Evolutionary conservation across 2,329 filamentous ascomycete genomes (phyloP).

Genomic region (Fusarium buxicola): DNA sequence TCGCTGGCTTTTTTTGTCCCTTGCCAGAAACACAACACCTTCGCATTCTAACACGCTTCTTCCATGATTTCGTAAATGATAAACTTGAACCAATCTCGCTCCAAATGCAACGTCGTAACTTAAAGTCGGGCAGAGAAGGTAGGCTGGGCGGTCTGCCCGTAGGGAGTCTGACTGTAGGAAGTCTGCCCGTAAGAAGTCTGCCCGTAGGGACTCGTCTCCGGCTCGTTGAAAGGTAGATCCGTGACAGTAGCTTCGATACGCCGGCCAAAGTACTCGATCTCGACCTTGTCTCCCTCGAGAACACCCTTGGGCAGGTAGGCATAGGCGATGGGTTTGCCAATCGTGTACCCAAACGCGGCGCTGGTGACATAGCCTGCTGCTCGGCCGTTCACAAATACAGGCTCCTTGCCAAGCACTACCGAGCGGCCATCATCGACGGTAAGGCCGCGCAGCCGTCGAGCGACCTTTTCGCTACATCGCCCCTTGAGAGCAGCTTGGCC

Average conservation of each 20-base stretch:
- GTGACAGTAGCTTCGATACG: conserved; percentile 65
- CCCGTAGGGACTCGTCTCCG: conserved; percentile 32
- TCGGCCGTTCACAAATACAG: conserved; percentile 62
- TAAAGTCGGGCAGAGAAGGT: conserved; percentile 33
- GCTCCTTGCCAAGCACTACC: conserved; percentile 71
- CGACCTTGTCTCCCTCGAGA: conserved; percentile 61
- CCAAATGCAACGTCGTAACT: conserved; percentile 17
- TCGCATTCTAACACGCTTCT: neutral
- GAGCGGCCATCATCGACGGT: conserved; percentile 67
- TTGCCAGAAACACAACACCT: conserved; percentile 8
- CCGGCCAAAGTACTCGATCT: conserved; percentile 71
- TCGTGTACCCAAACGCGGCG: conserved; percentile 69
- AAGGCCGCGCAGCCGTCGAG: conserved; percentile 59
- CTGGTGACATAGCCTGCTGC: conserved; percentile 69
- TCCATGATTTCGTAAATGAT: neutral
- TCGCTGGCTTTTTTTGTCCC: conserved; percentile 4
- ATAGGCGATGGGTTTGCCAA: conserved; percentile 69
- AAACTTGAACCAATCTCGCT: neutral
- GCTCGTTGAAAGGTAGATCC: conserved; percentile 55
- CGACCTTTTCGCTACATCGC: conserved; percentile 51
- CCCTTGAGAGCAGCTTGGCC: conserved; percentile 62
- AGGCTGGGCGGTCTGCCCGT: conserved; percentile 12
- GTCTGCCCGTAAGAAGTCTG: no score
- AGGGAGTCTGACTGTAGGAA: no score
- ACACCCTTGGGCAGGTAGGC: conserved; percentile 65